phyloP scores from a whole-genome alignment of 305 asterid genomes.

The Fraxinus platypoda region DNA sequence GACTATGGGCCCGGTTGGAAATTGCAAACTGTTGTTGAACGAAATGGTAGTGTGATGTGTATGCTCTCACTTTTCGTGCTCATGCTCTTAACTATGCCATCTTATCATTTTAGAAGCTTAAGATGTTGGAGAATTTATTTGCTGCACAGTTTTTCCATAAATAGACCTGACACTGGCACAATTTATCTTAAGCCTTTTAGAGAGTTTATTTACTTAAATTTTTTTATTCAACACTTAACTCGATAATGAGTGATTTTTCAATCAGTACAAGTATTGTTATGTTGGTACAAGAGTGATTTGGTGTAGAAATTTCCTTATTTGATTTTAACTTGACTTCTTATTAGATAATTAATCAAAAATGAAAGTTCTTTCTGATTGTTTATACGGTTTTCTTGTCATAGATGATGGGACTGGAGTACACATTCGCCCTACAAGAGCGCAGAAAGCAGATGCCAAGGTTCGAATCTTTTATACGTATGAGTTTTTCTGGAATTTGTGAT shows the following conservation, averaged over 20 bases:
- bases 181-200: not conserved
- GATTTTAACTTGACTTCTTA: not conserved
- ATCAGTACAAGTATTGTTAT: not conserved
- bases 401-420: constrained; percentile 29
- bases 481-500: not conserved
- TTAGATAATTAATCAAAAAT: not conserved
- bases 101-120: not conserved
- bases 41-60: constrained; percentile 20
- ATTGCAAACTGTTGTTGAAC: constrained; percentile 48
- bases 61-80: not conserved
- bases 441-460: constrained; percentile 36
- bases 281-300: not conserved
- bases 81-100: not conserved
- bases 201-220: not conserved
- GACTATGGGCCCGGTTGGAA: constrained; percentile 63
- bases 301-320: not conserved
- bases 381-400: constrained; percentile 19
- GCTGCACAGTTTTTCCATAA: not conserved
- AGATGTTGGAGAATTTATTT: not conserved
- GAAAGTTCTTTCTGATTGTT: constrained; percentile 11
- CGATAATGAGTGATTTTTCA: not conserved
- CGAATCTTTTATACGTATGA: constrained; percentile 2
- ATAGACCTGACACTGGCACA: too few relatives aligned
- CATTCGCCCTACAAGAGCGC: constrained; percentile 25
- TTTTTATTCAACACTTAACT: not conserved